Evolutionary conservation across 306 rosid genomes (phyloP).

Genomic region (Canavalia ensiformis): DNA sequence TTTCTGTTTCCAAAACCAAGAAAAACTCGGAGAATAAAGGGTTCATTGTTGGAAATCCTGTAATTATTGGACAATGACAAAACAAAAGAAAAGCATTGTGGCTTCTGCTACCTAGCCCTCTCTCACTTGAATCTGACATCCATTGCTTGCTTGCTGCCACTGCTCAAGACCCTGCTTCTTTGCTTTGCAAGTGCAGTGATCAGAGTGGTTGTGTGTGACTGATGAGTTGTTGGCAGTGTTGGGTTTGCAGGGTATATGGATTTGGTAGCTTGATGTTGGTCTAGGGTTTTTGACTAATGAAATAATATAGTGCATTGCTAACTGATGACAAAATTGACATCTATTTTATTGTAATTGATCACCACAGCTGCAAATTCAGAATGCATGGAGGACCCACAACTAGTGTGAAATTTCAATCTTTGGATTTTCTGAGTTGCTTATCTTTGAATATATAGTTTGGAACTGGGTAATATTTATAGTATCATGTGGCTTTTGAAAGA

Average conservation of each 20-base stretch:
- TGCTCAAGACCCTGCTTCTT: not conserved
- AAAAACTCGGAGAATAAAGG: not conserved
- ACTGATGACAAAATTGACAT: not conserved
- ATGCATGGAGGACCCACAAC: conserved; percentile 59
- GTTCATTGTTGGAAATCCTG: not conserved
- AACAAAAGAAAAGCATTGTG: not conserved
- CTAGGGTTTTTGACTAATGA: not conserved
- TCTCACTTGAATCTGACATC: not conserved
- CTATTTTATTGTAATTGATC: conserved; percentile 23
- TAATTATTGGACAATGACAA: not conserved
- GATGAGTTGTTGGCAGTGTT: not conserved
- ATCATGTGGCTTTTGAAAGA: not conserved
- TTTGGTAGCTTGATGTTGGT: not conserved
- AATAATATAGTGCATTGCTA: not conserved
- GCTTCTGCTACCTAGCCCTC: not conserved
- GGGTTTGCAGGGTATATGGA: not conserved
- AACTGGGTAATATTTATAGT: not conserved
- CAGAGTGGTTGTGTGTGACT: not conserved
- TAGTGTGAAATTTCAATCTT: not conserved
- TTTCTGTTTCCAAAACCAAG: not conserved
- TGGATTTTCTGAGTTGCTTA: not conserved
- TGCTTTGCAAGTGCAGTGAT: not conserved
- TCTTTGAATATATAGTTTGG: not conserved
- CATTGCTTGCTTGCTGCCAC: not conserved
- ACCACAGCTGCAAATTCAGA: conserved; percentile 59